Evolutionary conservation across 2,329 filamentous ascomycete species (phyloP).

Genomic region (Trichoderma atroviride): DNA sequence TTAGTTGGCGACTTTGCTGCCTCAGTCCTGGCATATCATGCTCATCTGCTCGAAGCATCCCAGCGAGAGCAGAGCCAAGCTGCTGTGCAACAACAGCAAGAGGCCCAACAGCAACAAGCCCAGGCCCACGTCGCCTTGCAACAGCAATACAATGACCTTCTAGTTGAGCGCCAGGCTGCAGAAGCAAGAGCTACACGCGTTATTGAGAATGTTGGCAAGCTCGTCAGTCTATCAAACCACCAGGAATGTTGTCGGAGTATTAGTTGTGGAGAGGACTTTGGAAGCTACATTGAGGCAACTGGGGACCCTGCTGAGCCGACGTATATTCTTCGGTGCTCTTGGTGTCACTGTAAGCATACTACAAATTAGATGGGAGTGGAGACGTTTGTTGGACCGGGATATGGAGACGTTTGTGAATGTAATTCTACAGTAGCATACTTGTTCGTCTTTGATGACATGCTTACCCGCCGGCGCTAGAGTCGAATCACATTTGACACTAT

Average conservation of each 20-base stretch:
- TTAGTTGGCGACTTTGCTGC: slow-evolving; percentile 17
- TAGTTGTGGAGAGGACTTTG: not conserved
- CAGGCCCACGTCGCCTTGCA: too few relatives aligned
- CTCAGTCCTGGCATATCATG: not conserved
- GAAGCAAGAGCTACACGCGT: slow-evolving; percentile 4
- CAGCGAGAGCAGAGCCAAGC: not conserved
- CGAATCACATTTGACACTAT: slow-evolving; percentile 30
- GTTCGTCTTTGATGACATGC: slow-evolving; percentile 30
- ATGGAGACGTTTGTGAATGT: not conserved
- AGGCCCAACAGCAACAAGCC: too few relatives aligned
- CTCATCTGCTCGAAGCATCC: not conserved
- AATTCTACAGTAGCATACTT: not conserved
- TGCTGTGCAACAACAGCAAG: too few relatives aligned
- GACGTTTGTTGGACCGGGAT: not conserved
- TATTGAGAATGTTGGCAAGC: slow-evolving; percentile 1
- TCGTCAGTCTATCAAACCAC: not conserved
- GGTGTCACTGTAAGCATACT: too few relatives aligned
- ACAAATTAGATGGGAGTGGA: not conserved
- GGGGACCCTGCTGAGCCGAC: not conserved
- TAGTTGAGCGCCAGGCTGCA: not conserved
- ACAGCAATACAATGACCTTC: not conserved
- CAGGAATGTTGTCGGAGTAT: not conserved
- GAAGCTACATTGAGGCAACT: slow-evolving; percentile 8
- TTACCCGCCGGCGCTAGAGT: slow-evolving; percentile 39
- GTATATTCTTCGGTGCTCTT: slow-evolving; percentile 17